phyloP scores from a whole-genome alignment of 371 early-diverging fungal genomes.

The Coemansia sp. region DNA sequence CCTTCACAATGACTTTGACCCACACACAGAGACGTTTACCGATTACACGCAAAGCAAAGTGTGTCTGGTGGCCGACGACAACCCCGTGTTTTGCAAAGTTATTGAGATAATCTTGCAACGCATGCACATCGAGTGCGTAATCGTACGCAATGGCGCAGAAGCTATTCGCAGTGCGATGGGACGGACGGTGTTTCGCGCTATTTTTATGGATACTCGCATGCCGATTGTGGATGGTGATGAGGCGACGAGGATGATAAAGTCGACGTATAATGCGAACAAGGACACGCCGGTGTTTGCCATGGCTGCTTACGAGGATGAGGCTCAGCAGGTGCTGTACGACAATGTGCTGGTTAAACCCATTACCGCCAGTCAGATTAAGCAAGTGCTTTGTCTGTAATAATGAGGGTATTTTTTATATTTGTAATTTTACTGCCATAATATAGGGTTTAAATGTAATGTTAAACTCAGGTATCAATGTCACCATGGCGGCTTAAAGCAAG shows the following conservation, averaged over 20 bases:
- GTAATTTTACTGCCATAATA: neutral
- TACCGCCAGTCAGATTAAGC: conserved; percentile 18
- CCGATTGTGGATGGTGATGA: conserved; percentile 92
- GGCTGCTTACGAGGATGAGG: conserved; percentile 65
- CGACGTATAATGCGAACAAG: conserved; percentile 78
- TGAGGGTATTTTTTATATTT: neutral
- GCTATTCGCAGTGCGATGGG: conserved; percentile 87
- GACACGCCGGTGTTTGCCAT: conserved; percentile 75
- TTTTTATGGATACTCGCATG: conserved; percentile 93
- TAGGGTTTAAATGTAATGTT: neutral
- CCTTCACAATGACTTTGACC: neutral
- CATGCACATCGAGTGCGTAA: conserved; percentile 74
- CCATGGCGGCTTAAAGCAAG: too few species aligned
- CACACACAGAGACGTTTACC: neutral
- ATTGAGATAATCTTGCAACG: conserved; percentile 78
- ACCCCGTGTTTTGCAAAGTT: conserved; percentile 84
- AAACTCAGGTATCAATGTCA: too few species aligned
- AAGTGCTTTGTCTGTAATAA: neutral
- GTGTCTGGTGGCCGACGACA: conserved; percentile 83
- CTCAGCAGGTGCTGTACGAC: conserved; percentile 28
- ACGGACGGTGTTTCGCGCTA: conserved; percentile 82
- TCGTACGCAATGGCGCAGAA: conserved; percentile 87
- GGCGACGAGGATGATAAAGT: conserved; percentile 92
- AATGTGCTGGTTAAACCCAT: conserved; percentile 35
- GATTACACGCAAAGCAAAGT: conserved; percentile 20